These are phyloP conservation scores for Casuarina cunninghamiana DNA, from an alignment of 306 rosid species.

Conservation along the genomic window DNA sequence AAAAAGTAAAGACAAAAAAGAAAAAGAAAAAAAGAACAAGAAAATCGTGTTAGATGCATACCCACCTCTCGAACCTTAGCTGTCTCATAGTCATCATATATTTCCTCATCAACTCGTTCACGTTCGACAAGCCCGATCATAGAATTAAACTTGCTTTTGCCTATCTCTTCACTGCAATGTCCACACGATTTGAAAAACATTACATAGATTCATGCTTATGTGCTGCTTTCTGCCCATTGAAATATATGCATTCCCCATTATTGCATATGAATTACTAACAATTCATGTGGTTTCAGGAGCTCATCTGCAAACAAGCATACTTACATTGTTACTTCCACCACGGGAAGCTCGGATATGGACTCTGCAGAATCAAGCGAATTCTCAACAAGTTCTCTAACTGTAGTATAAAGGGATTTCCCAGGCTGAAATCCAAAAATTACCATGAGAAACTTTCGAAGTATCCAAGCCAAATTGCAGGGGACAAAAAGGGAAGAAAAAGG, in stretches of 20 bases:
- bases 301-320: slow-evolving; percentile 19
- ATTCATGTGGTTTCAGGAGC: background rate
- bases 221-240: background rate
- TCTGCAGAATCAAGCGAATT: slow-evolving; percentile 90
- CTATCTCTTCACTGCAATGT: slow-evolving; percentile 79
- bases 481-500: background rate
- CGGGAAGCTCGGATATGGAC: slow-evolving; percentile 89
- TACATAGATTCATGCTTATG: slow-evolving; percentile 9
- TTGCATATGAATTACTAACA: background rate
- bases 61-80: slow-evolving; percentile 89
- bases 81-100: slow-evolving; percentile 89
- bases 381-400: slow-evolving; percentile 92
- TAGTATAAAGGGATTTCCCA: slow-evolving; percentile 84
- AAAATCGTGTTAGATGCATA: slow-evolving; percentile 15
- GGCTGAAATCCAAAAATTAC: slow-evolving; percentile 61
- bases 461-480: background rate
- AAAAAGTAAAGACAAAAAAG: background rate
- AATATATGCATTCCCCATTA: background rate
- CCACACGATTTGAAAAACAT: slow-evolving; percentile 9
- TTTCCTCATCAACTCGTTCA: slow-evolving; percentile 71
- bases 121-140: slow-evolving; percentile 96
- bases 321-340: slow-evolving; percentile 85
- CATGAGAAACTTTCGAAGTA: background rate
- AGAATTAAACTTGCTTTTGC: slow-evolving; percentile 82
- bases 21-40: background rate